Conservation (phyloP, 106 monocot species). For the Dendrobium nobile region DNA sequence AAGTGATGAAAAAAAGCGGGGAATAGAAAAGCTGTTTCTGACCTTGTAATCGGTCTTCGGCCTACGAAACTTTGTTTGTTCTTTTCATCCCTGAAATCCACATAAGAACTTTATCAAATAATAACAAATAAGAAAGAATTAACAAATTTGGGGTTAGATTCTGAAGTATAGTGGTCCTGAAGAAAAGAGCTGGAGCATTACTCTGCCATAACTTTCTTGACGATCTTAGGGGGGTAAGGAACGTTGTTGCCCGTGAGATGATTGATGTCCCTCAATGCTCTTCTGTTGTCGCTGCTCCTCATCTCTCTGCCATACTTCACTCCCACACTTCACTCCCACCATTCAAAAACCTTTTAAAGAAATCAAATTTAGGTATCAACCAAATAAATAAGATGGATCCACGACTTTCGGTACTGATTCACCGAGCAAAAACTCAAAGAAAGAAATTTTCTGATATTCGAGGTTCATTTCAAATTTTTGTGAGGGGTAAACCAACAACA, state of each 20-base stretch:
- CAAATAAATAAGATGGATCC: not conserved
- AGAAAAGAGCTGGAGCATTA: conserved; percentile 16
- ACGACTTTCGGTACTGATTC: not conserved
- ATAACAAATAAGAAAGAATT: conserved; percentile 15
- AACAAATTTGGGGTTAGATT: not conserved
- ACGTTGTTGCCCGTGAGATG: conserved; percentile 35
- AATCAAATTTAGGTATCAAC: not conserved
- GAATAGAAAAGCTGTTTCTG: not conserved
- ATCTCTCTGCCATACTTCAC: conserved; percentile 13
- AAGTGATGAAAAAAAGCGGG: not conserved
- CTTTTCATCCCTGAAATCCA: conserved; percentile 17
- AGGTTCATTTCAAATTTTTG: no score
- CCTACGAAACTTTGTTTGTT: conserved; percentile 7
- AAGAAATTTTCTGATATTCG: not conserved
- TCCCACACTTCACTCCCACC: no score
- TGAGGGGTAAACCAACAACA: no score
- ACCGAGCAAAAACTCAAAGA: not conserved
- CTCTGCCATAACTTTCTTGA: conserved; percentile 41
- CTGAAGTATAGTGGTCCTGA: not conserved
- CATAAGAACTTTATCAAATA: conserved; percentile 8
- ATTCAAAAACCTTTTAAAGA: not conserved
- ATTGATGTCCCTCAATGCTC: conserved; percentile 67
- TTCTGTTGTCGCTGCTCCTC: conserved; percentile 27
- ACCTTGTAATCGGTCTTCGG: conserved; percentile 81
- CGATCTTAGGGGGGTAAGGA: conserved; percentile 33